Evolutionary conservation across 2,329 filamentous ascomycete genomes (phyloP).

Genomic region (Fonsecaea nubica): DNA sequence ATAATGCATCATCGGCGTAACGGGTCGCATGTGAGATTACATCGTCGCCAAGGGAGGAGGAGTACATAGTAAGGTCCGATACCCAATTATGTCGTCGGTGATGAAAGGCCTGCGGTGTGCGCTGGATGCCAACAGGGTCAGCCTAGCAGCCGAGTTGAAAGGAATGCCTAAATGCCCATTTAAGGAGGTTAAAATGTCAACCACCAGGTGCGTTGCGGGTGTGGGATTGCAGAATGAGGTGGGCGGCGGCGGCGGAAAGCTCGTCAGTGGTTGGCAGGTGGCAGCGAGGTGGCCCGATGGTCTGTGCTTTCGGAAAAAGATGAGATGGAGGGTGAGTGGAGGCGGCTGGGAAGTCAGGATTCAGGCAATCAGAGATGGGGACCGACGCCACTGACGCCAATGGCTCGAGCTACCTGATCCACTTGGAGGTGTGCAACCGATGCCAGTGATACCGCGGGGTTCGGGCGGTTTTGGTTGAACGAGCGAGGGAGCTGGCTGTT

Average conservation of each 20-base stretch:
- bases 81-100: conserved; percentile 7
- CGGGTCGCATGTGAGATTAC: conserved; percentile 17
- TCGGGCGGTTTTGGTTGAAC: conserved; percentile 6
- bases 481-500: background rate
- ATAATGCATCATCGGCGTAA: conserved; percentile 5
- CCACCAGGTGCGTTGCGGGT: background rate
- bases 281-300: conserved; percentile 5
- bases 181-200: background rate
- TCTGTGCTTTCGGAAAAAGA: conserved; percentile 22
- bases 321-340: conserved; percentile 19
- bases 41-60: conserved; percentile 17
- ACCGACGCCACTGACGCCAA: conserved; percentile 27
- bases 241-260: background rate
- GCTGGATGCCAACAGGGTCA: background rate
- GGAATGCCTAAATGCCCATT: background rate
- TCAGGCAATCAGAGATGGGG: conserved; percentile 10
- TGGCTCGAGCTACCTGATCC: conserved; percentile 5
- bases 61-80: background rate
- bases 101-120: background rate
- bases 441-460: conserved; percentile 19
- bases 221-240: conserved; percentile 3
- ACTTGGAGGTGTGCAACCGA: conserved; percentile 9
- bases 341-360: conserved; percentile 1
- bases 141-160: background rate
- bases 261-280: background rate